These are phyloP conservation scores for Stemphylium lycopersici DNA, from an alignment of 2,329 filamentous ascomycete genomes.

Conservation along the genomic window DNA sequence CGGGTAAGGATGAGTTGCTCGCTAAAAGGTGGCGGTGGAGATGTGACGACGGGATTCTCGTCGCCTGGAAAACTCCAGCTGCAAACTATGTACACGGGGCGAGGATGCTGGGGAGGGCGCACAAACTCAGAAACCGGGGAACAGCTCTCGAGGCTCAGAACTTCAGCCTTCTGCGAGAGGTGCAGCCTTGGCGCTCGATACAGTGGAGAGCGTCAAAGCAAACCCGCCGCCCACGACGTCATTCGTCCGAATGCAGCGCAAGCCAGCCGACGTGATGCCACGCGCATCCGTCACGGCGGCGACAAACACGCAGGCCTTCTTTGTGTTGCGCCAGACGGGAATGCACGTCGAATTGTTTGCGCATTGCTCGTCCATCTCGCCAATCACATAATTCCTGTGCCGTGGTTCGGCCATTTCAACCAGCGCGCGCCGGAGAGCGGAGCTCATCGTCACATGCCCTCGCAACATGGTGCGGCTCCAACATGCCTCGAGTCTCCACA, in stretches of 20 bases:
- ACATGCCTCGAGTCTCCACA: conserved; percentile 17
- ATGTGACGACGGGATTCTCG: conserved; percentile 25
- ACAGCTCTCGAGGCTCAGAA: conserved; percentile 8
- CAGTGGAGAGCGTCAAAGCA: conserved; percentile 7
- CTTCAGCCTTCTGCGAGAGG: conserved; percentile 6
- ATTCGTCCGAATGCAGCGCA: conserved; percentile 5
- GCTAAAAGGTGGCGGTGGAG: conserved; percentile 45
- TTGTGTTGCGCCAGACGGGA: not conserved
- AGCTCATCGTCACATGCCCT: conserved; percentile 19
- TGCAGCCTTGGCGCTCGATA: conserved; percentile 12
- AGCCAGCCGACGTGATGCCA: conserved; percentile 1
- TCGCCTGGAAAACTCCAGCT: conserved; percentile 7
- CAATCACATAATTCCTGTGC: not conserved
- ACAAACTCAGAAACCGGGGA: conserved; percentile 11
- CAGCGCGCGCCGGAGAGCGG: conserved; percentile 11
- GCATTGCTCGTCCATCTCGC: not conserved
- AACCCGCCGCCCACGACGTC: conserved; percentile 22
- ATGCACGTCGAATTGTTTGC: not conserved
- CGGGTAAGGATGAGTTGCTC: conserved; percentile 32
- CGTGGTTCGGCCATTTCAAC: conserved; percentile 6
- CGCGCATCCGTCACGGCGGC: not conserved
- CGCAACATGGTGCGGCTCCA: conserved; percentile 5
- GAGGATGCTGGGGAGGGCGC: conserved; percentile 5
- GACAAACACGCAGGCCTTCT: not conserved
- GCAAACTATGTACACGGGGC: not conserved